These are phyloP conservation scores for Trypanosoma platydactyli DNA, from an alignment of 208 protist genomes.

Conservation along the genomic window DNA sequence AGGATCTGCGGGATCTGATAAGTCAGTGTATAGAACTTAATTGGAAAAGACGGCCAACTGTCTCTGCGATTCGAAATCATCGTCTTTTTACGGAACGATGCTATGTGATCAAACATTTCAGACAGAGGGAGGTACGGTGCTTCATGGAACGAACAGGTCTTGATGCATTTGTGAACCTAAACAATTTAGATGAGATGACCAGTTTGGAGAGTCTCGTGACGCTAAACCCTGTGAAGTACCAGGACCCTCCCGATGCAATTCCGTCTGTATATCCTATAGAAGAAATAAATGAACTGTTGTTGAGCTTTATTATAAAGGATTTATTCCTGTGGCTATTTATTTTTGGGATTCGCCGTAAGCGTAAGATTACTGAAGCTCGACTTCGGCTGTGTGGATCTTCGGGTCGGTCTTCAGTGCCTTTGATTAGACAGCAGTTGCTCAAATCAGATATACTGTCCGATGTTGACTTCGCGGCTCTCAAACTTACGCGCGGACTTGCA, in stretches of 20 bases:
- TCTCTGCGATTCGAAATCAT: conserved; percentile 1
- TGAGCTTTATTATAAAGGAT: conserved; percentile 13
- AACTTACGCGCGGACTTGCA: background rate
- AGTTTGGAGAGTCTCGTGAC: background rate
- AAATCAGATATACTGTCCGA: background rate
- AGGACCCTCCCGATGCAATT: background rate
- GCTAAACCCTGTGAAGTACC: background rate
- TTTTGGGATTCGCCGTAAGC: background rate
- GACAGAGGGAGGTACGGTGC: conserved; percentile 1
- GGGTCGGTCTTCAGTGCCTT: background rate
- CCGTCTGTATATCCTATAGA: background rate
- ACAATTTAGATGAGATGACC: too few relatives aligned
- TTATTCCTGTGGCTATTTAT: conserved; percentile 8
- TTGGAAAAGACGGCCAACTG: conserved; percentile 2
- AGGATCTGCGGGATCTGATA: conserved; percentile 8
- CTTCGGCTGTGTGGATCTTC: background rate
- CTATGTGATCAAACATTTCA: background rate
- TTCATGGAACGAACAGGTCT: conserved; percentile 3
- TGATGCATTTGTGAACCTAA: background rate
- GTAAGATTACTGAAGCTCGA: background rate
- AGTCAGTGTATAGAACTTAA: conserved; percentile 3
- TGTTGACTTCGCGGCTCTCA: background rate
- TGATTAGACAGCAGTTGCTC: background rate
- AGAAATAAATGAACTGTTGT: conserved; percentile 1
- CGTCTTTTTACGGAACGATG: conserved; percentile 4